Evolutionary conservation across 495 filamentous ascomycete species (phyloP).

Genomic region (Annulohypoxylon stygium): DNA sequence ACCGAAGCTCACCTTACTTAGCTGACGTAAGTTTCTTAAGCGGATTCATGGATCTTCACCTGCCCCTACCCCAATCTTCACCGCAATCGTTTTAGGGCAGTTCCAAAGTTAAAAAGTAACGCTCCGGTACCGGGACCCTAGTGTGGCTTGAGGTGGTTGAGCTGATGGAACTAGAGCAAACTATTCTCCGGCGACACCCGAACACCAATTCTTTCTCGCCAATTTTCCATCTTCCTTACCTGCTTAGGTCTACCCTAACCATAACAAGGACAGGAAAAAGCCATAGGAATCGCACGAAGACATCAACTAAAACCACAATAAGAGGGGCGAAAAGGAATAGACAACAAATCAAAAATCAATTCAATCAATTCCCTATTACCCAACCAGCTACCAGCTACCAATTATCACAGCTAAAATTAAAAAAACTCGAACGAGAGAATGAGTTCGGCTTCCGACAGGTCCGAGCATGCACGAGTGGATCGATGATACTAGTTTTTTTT

Average conservation of each 20-base stretch:
- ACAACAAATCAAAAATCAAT: constrained; percentile 1
- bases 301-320: neutral
- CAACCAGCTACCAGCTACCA: neutral
- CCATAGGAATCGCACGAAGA: neutral
- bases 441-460: constrained; percentile 47
- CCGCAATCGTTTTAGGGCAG: neutral
- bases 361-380: no score
- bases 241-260: constrained; percentile 4
- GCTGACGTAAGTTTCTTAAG: constrained; percentile 25
- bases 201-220: constrained; percentile 11
- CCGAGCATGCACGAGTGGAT: constrained; percentile 44
- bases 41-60: neutral
- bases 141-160: constrained; percentile 16
- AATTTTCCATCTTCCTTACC: constrained; percentile 2
- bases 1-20: constrained; percentile 20
- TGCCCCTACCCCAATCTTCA: neutral
- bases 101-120: neutral
- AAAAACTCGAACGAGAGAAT: constrained; percentile 15
- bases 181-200: constrained; percentile 35
- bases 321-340: constrained; percentile 11
- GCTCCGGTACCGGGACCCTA: constrained; percentile 38
- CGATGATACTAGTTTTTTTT: constrained; percentile 30
- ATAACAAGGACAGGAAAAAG: neutral
- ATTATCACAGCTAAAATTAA: neutral
- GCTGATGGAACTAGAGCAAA: constrained; percentile 28